Conservation (phyloP, 2,329 filamentous ascomycete species). For the Scedosporium apiospermum region DNA sequence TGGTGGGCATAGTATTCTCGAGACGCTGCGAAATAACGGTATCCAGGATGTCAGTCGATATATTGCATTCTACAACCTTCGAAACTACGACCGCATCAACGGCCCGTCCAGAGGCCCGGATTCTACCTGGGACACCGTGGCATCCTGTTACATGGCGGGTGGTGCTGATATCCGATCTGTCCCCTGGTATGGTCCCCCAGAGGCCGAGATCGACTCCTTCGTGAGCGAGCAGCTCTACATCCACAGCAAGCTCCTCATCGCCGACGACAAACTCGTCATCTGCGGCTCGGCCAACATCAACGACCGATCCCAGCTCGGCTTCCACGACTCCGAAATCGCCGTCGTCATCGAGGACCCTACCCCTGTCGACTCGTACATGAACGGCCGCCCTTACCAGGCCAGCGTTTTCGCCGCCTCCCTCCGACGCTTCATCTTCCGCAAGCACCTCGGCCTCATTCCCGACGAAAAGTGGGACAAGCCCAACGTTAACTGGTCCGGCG, state of each 20-base stretch:
- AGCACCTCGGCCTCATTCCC: constrained; percentile 78
- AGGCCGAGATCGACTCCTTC: constrained; percentile 49
- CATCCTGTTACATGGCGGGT: constrained; percentile 73
- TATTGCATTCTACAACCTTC: constrained; percentile 76
- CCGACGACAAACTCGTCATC: constrained; percentile 72
- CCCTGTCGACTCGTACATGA: constrained; percentile 62
- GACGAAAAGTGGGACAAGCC: constrained; percentile 60
- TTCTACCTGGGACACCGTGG: constrained; percentile 63
- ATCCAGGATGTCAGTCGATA: constrained; percentile 60
- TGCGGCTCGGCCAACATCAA: constrained; percentile 60
- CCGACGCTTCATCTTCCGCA: constrained; percentile 78
- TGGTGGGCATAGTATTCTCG: constrained; percentile 69
- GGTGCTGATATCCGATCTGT: constrained; percentile 57
- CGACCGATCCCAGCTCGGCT: constrained; percentile 65
- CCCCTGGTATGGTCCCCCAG: constrained; percentile 45
- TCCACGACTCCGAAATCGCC: constrained; percentile 84
- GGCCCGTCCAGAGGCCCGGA: constrained; percentile 43
- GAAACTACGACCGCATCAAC: constrained; percentile 79
- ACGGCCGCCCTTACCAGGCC: constrained; percentile 61
- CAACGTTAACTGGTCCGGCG: constrained; percentile 68
- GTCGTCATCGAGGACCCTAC: constrained; percentile 75
- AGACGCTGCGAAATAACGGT: constrained; percentile 58
- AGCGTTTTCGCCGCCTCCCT: constrained; percentile 70
- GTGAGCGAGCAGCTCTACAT: constrained; percentile 55
- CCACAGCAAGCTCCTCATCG: constrained; percentile 65